These are phyloP conservation scores for Trichoderma koningiopsis DNA, from an alignment of 2,329 filamentous ascomycete species.

Conservation along the genomic window DNA sequence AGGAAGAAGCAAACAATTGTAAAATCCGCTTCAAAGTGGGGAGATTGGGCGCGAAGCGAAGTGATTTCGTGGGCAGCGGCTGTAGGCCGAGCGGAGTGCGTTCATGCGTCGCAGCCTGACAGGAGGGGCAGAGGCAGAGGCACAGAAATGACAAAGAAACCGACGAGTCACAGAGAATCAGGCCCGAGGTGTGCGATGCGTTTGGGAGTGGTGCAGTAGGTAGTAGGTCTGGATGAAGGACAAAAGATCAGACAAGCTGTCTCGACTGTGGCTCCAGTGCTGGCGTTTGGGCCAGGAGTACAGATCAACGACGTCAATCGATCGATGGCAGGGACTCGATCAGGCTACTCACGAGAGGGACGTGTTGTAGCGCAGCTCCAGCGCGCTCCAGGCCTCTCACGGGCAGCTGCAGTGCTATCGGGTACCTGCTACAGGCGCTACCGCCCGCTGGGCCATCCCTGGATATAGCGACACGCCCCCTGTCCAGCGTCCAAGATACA, in stretches of 20 bases:
- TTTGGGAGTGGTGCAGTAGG: neutral
- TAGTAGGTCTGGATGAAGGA: neutral
- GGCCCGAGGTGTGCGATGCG: neutral
- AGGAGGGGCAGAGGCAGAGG: constrained; percentile 16
- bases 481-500: neutral
- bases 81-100: constrained; percentile 15
- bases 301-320: neutral
- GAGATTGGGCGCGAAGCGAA: constrained; percentile 20
- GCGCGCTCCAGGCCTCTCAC: neutral
- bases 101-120: constrained; percentile 21
- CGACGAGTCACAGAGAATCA: neutral
- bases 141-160: neutral
- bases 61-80: constrained; percentile 8
- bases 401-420: neutral
- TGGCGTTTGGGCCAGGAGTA: neutral
- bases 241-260: neutral
- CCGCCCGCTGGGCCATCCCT: neutral
- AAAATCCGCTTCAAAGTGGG: constrained; percentile 3
- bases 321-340: constrained; percentile 3
- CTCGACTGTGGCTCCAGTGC: neutral
- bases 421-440: neutral
- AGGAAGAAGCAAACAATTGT: neutral
- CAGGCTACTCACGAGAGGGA: neutral
- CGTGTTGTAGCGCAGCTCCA: neutral
- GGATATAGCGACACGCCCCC: neutral